These are phyloP conservation scores for Phragmites australis DNA, from an alignment of 176 grass and related monocot species.

Conservation along the genomic window DNA sequence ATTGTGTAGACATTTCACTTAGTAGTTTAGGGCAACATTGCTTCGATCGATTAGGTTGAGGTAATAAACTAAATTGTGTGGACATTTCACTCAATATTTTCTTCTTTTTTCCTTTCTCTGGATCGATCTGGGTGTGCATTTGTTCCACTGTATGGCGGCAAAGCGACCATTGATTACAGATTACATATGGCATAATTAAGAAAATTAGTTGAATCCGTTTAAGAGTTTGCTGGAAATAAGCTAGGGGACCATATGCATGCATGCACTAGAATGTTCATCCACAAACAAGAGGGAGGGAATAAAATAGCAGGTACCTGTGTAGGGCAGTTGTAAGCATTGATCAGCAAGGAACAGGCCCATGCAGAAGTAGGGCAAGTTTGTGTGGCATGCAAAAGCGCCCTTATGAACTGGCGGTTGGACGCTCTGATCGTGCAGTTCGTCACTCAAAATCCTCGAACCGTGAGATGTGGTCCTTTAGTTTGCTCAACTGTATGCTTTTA, in stretches of 20 bases:
- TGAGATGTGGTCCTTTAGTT: neutral
- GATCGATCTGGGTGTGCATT: too few species aligned
- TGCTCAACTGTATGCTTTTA: neutral
- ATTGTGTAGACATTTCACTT: too few species aligned
- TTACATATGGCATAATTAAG: too few species aligned
- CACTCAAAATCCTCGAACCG: neutral
- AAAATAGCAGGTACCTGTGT: neutral
- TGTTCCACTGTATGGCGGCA: too few species aligned
- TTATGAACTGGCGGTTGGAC: slow-evolving; percentile 19
- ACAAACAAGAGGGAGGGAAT: neutral
- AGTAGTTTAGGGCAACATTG: too few species aligned
- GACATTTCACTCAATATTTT: too few species aligned
- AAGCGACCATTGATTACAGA: too few species aligned
- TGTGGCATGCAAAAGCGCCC: neutral
- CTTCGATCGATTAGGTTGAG: too few species aligned
- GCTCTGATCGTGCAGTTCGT: slow-evolving; percentile 2
- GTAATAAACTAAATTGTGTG: neutral
- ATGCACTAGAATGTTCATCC: neutral
- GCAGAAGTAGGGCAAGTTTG: neutral
- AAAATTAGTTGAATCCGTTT: too few species aligned
- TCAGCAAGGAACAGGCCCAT: neutral
- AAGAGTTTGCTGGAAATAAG: neutral
- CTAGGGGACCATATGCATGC: neutral
- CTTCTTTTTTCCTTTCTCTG: too few species aligned
- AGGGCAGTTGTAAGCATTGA: neutral